Base-by-base conservation (phyloP, 73 alveolate species). In the Blepharisma japonicum region DNA sequence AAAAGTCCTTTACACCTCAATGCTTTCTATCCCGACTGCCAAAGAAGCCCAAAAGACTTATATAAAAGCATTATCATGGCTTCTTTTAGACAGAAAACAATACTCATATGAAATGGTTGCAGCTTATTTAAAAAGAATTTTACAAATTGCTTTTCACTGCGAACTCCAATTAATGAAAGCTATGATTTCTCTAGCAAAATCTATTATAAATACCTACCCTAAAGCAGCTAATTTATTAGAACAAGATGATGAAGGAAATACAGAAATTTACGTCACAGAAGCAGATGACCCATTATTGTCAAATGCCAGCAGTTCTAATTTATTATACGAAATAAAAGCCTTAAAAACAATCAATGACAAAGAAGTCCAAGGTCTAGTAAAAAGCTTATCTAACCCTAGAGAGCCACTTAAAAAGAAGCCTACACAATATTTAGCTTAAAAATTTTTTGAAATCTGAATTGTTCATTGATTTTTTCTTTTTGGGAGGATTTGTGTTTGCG, bases 61-160 rank as follows among this genome's bases (percentile, higher is more conserved):
- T n/a, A 61, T 61, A 1, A 14, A 25, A n/a, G 74, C 49, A 20
- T 25, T 61, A 61, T 61, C 74, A 20, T 61, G 74, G 74, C 23
- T 61, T 8, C 4, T 61, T 18, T 8, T 61, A 8, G 74, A 61
- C 4, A n/a, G 23, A 25, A 61, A 61, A 5, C 74, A 61, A 39
- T 61, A 18, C 23, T 61, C 74, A 0, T 61, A 20, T 25, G 74
- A 61, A 4, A n/a, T 61, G 39, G 74, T 61, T 61, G 14, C 74
- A 1, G 74, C 74, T 5, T 61, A 14, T 61, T 25, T 61, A 20
- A 61, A 61, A 25, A 61, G 74, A 61, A 61, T 61, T 25, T 14
- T 61, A 48, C 74, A 61, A 61, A 25, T 61, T 25, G 74, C 74
- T 61, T 61, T 61, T 25, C 74, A 61, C 23, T 61, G 74, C 5